Conservation (phyloP, 805 yeast species). For the Nakazawaea ernobii region DNA sequence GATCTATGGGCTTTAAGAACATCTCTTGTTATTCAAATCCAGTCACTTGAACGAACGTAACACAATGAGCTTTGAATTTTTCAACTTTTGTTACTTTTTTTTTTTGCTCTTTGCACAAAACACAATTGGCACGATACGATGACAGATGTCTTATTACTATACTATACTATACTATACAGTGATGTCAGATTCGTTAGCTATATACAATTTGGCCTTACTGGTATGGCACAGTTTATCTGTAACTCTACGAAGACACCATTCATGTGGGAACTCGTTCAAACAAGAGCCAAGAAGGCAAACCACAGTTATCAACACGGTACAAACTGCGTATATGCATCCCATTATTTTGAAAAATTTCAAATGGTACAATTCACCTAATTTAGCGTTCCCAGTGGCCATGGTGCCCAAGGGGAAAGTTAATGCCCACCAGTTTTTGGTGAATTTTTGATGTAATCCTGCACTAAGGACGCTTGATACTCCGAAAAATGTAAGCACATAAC, state of each 20-base stretch:
- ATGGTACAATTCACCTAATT: slow-evolving; percentile 44
- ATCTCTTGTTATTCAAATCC: background rate
- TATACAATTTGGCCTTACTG: too few species aligned
- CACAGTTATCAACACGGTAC: slow-evolving; percentile 41
- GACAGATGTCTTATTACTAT: background rate
- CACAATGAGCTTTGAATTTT: too few species aligned
- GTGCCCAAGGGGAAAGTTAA: slow-evolving; percentile 90
- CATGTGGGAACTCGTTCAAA: slow-evolving; percentile 25
- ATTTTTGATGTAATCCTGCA: slow-evolving; percentile 16
- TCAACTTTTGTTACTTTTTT: background rate
- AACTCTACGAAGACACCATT: background rate
- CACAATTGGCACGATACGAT: background rate
- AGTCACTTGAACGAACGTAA: background rate
- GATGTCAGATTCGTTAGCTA: background rate
- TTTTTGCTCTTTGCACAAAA: background rate
- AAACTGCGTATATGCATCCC: slow-evolving; percentile 53
- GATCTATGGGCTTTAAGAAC: background rate
- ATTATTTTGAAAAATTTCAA: slow-evolving; percentile 56
- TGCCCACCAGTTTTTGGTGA: slow-evolving; percentile 69
- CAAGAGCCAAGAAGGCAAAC: slow-evolving; percentile 33
- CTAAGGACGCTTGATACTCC: background rate
- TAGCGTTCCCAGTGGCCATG: slow-evolving; percentile 55
- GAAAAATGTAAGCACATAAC: slow-evolving; percentile 19
- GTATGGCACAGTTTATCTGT: too few species aligned
- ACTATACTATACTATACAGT: background rate